Evolutionary conservation across 1,284 basidiomycete genomes (phyloP), one percentile per base, ranked within the genome.

Genomic region (Ganoderma leucocontextum): DNA sequence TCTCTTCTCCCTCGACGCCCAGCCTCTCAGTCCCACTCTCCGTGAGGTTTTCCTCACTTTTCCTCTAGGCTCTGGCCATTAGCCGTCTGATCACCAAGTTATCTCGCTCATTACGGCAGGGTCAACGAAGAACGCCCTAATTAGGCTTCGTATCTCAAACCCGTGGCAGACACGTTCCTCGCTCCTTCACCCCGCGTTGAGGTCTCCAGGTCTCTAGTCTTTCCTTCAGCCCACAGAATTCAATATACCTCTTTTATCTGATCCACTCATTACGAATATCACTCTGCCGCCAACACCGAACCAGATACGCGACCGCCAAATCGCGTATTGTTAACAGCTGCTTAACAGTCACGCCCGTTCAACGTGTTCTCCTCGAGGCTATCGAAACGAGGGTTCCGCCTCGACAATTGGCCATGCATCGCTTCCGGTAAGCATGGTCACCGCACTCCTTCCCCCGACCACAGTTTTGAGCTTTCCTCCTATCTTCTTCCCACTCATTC

Each of bases 161-260:
- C 90, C 91, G 89, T 91, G 90, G 88, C 84, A 76, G 83, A 84
- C 91, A 92, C 90, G 91, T 90, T 91, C 85, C 82, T 82, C 82
- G 78, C 81, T 84, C 78, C 79, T 82, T 82, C 74, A 77, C 77
- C 75, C 82, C 47, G 39, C 9, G 25, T 10, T 49, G 10, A 22
- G 29, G 29, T 19, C 49, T 8, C 22, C 17, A 10, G 49, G n/a
- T 25, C 58, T 25, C 7, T 68, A 64, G 62, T 63, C 65, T 61
- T 42, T 67, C 67, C 33, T 62, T 69, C 64, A 65, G 62, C 65
- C 70, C 67, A 59, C 60, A 64, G 62, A 57, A 68, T 70, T 72
- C 72, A 63, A 66, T 72, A 68, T 62, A 33, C 33, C 13, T 8
- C 9, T 39, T 73, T 70, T 72, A 65, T 73, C 71, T 64, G 65